Percentiles rank a stretch among this genome's conserved stretches.
Evolutionary conservation across 257 asterid genomes (phyloP).

Genomic region (Nicotiana obtusifolia): DNA sequence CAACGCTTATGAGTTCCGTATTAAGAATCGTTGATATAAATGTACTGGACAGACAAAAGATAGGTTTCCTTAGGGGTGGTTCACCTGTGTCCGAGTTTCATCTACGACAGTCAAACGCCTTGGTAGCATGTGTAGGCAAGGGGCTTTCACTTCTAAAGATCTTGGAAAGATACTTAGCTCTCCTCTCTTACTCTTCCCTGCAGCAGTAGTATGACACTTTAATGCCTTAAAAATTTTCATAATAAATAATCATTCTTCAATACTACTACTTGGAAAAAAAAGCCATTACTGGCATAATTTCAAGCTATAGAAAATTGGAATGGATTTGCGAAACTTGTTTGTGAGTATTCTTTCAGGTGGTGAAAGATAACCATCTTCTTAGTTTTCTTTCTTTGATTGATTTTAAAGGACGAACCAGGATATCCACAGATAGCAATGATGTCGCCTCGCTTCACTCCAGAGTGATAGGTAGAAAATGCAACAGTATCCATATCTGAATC

Average conservation of each 20-base stretch:
- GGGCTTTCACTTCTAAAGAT: not conserved
- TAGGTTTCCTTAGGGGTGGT: not conserved
- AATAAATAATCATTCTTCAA: not conserved
- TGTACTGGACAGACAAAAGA: not conserved
- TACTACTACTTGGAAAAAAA: not conserved
- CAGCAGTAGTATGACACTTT: not conserved
- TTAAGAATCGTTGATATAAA: not conserved
- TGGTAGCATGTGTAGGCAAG: slow-evolving; percentile 11
- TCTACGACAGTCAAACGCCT: not conserved
- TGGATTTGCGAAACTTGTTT: not conserved
- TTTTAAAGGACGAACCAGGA: slow-evolving; percentile 9
- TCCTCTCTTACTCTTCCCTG: slow-evolving; percentile 7
- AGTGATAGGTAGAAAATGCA: not conserved
- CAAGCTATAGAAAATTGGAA: not conserved
- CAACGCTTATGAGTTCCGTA: not conserved
- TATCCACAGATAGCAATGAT: not conserved
- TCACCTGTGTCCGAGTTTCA: not conserved
- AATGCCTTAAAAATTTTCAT: not conserved
- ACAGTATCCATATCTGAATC: not conserved
- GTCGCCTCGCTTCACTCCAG: slow-evolving; percentile 11
- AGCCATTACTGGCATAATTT: not conserved
- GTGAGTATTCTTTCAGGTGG: not conserved
- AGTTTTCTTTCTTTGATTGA: not conserved
- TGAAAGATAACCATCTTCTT: not conserved
- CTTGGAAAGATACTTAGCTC: slow-evolving; percentile 7